These are phyloP conservation scores for Paecilomyces dactylethromorphus DNA, from an alignment of 2,329 filamentous ascomycete species.

Conservation along the genomic window DNA sequence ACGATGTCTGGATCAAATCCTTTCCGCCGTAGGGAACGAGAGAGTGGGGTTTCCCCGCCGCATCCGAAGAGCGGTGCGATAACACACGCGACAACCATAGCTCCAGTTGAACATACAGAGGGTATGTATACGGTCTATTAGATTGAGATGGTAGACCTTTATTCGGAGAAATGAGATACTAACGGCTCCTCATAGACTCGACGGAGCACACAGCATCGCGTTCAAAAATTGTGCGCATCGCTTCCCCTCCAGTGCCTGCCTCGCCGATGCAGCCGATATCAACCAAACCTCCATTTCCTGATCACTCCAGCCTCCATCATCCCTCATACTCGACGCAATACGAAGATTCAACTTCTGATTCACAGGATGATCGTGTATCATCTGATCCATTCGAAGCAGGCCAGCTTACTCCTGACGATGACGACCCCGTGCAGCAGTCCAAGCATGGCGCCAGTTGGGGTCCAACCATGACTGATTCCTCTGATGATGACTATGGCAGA, in stretches of 20 bases:
- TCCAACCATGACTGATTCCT: slow-evolving; percentile 2
- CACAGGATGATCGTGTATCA: slow-evolving; percentile 23
- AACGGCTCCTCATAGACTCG: not conserved
- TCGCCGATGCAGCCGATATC: slow-evolving; percentile 10
- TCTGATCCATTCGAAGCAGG: slow-evolving; percentile 34
- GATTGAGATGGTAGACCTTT: not conserved
- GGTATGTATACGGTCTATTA: not conserved
- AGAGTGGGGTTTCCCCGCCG: slow-evolving; percentile 21
- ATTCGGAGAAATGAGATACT: not conserved
- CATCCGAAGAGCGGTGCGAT: slow-evolving; percentile 13
- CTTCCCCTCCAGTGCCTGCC: slow-evolving; percentile 30
- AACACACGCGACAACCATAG: slow-evolving; percentile 7
- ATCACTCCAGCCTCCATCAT: slow-evolving; percentile 11
- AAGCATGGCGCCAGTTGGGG: slow-evolving; percentile 3
- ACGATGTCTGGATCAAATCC: slow-evolving; percentile 46
- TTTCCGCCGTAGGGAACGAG: slow-evolving; percentile 40
- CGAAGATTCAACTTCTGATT: slow-evolving; percentile 17
- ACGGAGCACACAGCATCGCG: slow-evolving; percentile 5
- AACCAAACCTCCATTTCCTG: slow-evolving; percentile 12
- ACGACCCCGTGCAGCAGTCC: slow-evolving; percentile 9
- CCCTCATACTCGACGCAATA: slow-evolving; percentile 15
- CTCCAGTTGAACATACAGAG: slow-evolving; percentile 1
- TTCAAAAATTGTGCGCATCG: slow-evolving; percentile 24
- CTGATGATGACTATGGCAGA: not conserved
- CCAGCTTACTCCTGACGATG: slow-evolving; percentile 18